Base-by-base conservation (phyloP, 2,329 filamentous ascomycete genomes). In the Cordyceps tenuipes region DNA sequence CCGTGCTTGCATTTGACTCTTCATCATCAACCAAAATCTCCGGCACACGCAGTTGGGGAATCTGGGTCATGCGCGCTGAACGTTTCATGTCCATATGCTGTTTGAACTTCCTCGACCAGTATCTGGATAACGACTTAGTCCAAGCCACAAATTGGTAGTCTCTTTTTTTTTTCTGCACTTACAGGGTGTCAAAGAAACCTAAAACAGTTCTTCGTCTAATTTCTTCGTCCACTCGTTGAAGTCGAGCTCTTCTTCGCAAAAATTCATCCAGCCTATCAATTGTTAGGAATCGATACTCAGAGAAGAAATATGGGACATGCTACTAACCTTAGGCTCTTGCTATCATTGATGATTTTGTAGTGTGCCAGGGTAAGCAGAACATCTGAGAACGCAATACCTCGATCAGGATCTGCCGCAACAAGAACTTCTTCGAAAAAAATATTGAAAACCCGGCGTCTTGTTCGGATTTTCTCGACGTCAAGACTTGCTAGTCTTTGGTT, bases 321-420 rank as follows among this genome's bases (percentile, higher is more conserved):
- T 53, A 73, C 77, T 70, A 76, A 89, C 87, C 83, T 87, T 69
- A 99, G 77, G 73, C 91, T 96, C 79, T 97, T 97, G 77, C 88
- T 97, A 73, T 99, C 94, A 66, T 88, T 96, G 71, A 99, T 99
- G 69, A 99, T 91, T 69, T 97, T 99, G 80, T 99, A 96, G 73
- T 99, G 94, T 39, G 95, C 93, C 61, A 99, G 79, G 62, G 96
- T 95, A 88, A 99, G 94, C 56, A 99, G 80, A 23, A 97, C 88
- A 7, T 88, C 87, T 3, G 91, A 94, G 72, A 99, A 99, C 0
- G 90, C 88, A 62, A 99, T 95, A 52, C 94, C 94, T 63, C 84
- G 83, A 68, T 95, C 90, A 1, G 88, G 89, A 71, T 99, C 92
- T 5, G 92, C 91, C 5, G 91, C 93, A 6, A 97, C 91, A 72